These are phyloP conservation scores for Phytophthora ohioensis DNA, from an alignment of 352 stramenopile genomes.

Conservation along the genomic window DNA sequence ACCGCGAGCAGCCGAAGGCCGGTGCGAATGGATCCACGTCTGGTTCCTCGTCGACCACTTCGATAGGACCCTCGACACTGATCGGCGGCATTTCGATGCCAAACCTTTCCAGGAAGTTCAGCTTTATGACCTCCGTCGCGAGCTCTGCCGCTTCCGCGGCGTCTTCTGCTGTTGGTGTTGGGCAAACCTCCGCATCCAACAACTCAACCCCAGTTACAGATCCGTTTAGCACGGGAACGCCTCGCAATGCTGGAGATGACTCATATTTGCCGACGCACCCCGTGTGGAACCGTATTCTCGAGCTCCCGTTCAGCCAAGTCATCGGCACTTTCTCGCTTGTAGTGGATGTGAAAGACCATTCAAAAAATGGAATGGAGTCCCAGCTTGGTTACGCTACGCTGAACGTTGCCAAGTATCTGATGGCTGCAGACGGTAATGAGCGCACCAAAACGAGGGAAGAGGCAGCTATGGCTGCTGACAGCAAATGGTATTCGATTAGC, in stretches of 20 bases:
- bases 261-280: slow-evolving; percentile 76
- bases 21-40: slow-evolving; percentile 39
- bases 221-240: slow-evolving; percentile 66
- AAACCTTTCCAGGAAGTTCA: slow-evolving; percentile 80
- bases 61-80: slow-evolving; percentile 29
- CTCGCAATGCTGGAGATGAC: slow-evolving; percentile 61
- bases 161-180: slow-evolving; percentile 40
- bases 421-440: slow-evolving; percentile 59
- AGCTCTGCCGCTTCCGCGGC: slow-evolving; percentile 46
- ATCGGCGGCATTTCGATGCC: slow-evolving; percentile 76
- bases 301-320: slow-evolving; percentile 75
- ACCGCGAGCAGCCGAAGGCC: slow-evolving; percentile 65
- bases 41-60: slow-evolving; percentile 29
- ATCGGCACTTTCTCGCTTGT: slow-evolving; percentile 83
- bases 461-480: slow-evolving; percentile 70
- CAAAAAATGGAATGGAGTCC: slow-evolving; percentile 46
- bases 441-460: slow-evolving; percentile 67
- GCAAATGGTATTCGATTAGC: slow-evolving; percentile 87
- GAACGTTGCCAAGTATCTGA: slow-evolving; percentile 88
- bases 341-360: slow-evolving; percentile 77
- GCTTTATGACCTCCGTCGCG: slow-evolving; percentile 62
- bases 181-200: slow-evolving; percentile 27
- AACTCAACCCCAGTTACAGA: slow-evolving; percentile 34
- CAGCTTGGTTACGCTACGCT: slow-evolving; percentile 75
- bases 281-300: slow-evolving; percentile 86